These are phyloP conservation scores for Lyophyllum decastes DNA, from an alignment of 768 basidiomycete genomes.

Conservation along the genomic window DNA sequence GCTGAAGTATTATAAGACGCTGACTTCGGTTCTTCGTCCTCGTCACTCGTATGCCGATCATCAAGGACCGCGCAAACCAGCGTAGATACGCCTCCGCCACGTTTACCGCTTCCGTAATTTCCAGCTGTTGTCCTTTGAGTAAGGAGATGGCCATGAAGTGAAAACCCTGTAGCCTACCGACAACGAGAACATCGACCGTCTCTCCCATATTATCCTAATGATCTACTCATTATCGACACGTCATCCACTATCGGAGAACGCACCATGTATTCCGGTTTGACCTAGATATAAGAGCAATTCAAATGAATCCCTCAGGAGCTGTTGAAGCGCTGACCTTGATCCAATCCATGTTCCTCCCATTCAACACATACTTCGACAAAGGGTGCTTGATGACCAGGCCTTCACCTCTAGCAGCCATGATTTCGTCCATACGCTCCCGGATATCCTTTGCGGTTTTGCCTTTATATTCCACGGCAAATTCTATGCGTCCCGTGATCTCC, in stretches of 20 bases:
- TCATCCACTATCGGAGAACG: constrained; percentile 9
- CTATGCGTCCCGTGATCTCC: constrained; percentile 76
- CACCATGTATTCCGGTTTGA: constrained; percentile 89
- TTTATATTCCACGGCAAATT: constrained; percentile 70
- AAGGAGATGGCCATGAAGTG: background rate
- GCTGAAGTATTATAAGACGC: constrained; percentile 11
- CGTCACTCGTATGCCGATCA: constrained; percentile 55
- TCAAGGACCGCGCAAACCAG: constrained; percentile 89
- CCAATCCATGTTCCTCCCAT: constrained; percentile 91
- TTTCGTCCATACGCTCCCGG: constrained; percentile 72
- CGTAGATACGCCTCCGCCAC: constrained; percentile 88
- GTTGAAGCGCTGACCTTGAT: constrained; percentile 61
- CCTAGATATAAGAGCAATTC: constrained; percentile 33
- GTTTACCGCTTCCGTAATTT: constrained; percentile 84
- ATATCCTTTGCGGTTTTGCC: constrained; percentile 85
- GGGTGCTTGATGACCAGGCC: constrained; percentile 93
- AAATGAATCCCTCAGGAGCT: background rate
- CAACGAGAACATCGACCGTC: constrained; percentile 88
- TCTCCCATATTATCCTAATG: constrained; percentile 89
- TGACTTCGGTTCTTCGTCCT: constrained; percentile 68
- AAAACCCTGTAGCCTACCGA: constrained; percentile 52
- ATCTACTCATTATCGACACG: background rate
- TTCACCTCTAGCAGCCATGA: constrained; percentile 87
- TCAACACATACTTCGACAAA: constrained; percentile 75
- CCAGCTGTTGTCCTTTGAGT: constrained; percentile 53